phyloP scores from a whole-genome alignment of 2,329 filamentous ascomycete genomes.

The Botrytis deweyae region DNA sequence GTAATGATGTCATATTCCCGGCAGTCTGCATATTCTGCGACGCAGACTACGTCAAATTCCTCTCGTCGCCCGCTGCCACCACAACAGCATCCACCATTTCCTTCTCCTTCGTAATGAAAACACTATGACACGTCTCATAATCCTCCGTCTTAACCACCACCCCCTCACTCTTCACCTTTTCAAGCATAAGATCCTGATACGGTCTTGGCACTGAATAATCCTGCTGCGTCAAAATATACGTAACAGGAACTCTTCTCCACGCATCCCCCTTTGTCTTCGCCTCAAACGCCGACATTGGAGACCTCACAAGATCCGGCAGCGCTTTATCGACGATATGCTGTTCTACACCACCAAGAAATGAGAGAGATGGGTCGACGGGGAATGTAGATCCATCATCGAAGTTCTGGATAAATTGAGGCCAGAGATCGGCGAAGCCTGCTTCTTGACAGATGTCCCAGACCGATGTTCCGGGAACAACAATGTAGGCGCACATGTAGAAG shows the following conservation, averaged over 20 bases:
- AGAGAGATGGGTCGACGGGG: not conserved
- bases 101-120: not conserved
- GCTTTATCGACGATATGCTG: not conserved
- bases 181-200: not conserved
- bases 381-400: not conserved
- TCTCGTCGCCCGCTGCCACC: not conserved
- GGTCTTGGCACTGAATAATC: not conserved
- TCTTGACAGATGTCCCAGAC: not conserved
- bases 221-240: not conserved
- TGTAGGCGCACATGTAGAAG: not conserved
- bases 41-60: not conserved
- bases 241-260: not conserved
- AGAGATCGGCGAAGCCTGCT: not conserved
- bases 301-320: not conserved
- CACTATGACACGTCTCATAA: not conserved
- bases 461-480: not conserved
- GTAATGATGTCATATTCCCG: no score
- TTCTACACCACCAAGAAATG: not conserved
- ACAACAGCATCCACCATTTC: not conserved
- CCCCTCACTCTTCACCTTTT: not conserved
- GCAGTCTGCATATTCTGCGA: no score
- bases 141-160: not conserved
- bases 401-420: not conserved
- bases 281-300: not conserved
- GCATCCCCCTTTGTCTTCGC: not conserved